Conservation (phyloP, 2,329 filamentous ascomycete genomes). For the Paraphoma chrysanthemicola region DNA sequence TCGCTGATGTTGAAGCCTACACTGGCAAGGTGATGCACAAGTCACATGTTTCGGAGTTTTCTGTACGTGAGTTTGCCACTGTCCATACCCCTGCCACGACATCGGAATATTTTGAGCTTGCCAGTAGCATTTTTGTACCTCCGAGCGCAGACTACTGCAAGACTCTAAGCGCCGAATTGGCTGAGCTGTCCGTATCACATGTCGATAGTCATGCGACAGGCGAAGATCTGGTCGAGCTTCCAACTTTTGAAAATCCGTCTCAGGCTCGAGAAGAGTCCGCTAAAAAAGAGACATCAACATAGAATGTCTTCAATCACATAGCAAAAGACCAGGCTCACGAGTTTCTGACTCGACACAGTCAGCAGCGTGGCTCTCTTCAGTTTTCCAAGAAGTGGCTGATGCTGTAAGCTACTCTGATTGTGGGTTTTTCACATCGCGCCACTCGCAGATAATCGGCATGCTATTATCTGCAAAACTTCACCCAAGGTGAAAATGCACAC, state of each 20-base stretch:
- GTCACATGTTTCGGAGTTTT: neutral
- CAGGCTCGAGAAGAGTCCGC: neutral
- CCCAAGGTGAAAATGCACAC: too few relatives aligned
- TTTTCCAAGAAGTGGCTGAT: constrained; percentile 7
- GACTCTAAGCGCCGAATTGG: too few relatives aligned
- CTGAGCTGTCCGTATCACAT: too few relatives aligned
- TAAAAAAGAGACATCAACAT: neutral
- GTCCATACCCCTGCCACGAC: neutral
- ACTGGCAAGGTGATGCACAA: neutral
- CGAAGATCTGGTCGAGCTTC: neutral
- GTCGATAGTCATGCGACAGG: too few relatives aligned
- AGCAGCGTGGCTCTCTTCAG: constrained; percentile 4
- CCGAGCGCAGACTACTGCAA: too few relatives aligned
- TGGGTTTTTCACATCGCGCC: too few relatives aligned
- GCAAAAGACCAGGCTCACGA: neutral
- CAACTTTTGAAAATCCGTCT: neutral
- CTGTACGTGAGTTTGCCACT: neutral
- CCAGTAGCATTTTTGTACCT: neutral
- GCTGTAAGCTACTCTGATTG: neutral
- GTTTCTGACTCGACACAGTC: neutral
- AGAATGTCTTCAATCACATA: neutral
- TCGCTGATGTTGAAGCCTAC: neutral
- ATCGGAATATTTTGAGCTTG: neutral
- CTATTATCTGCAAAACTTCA: too few relatives aligned
- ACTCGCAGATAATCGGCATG: too few relatives aligned